Evolutionary conservation across 169 alveolate genomes (phyloP), one percentile per base, ranked within the genome.

Genomic region (Blepharisma undulans): DNA sequence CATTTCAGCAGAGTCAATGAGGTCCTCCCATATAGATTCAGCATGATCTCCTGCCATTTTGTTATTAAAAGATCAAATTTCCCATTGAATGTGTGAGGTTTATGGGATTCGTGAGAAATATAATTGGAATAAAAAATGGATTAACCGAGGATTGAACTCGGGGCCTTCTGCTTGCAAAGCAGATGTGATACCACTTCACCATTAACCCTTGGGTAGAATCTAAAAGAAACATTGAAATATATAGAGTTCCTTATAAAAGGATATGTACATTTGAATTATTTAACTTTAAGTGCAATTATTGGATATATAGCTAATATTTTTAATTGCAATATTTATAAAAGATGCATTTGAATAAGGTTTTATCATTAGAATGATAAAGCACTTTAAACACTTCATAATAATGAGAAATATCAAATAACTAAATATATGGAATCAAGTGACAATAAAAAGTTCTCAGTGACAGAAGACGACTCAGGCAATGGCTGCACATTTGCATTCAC

Each of bases 401-500:
- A 48, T 48, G 66, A 48, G 66, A 48, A 48, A 48, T 48, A 48
- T 48, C 66, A 48, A 48, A 48, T 48, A 48, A 5, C 66, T 48
- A 48, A 48, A 48, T 48, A 48, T 48, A 48, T 48, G 66, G 66
- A 48, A 48, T 48, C 66, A 48, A 48, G 66, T 5, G 66, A 48
- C 66, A 48, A 48, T 48, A 48, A 48, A 48, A 48, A 48, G 66
- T 48, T 48, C 66, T 48, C 66, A 2, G 66, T 48, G 66, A 5
- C 66, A 48, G 66, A 48, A 48, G 66, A 48, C 12, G 66, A 48
- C 21, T 2, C 66, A 10, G 66, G 66, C 1, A 48, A 48, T 10
- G 66, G 80, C 80, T 16, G 76, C 22, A 92, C 97, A n/a, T 95
- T 90, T 92, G 78, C 92, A 71, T 93, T 95, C 86, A 72, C 30